Evolutionary conservation across 1,284 basidiomycete genomes (phyloP).

Genomic region (Mycena sp.): DNA sequence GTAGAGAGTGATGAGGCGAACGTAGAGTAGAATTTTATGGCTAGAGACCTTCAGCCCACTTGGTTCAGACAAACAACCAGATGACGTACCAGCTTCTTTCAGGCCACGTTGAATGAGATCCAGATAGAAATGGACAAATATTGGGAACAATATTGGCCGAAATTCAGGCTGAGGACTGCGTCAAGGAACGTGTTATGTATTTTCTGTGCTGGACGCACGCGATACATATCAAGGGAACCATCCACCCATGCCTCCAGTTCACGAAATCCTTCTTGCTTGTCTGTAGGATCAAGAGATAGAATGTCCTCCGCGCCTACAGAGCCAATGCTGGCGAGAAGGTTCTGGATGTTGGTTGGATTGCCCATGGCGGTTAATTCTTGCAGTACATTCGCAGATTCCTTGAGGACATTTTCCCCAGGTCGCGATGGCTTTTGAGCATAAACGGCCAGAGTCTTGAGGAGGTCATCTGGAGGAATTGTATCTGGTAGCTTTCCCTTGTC

Average conservation of each 20-base stretch:
- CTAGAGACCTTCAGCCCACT: slow-evolving; percentile 48
- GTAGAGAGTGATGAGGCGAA: slow-evolving; percentile 79
- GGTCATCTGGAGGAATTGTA: slow-evolving; percentile 66
- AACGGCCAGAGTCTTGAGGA: slow-evolving; percentile 72
- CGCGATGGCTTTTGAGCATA: slow-evolving; percentile 71
- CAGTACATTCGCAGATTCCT: slow-evolving; percentile 69
- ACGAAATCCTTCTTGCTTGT: slow-evolving; percentile 88
- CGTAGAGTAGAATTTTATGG: slow-evolving; percentile 78
- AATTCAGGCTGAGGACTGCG: slow-evolving; percentile 83
- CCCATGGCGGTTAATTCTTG: slow-evolving; percentile 73
- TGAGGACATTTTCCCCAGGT: slow-evolving; percentile 73
- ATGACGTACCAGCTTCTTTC: slow-evolving; percentile 83
- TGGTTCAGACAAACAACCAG: slow-evolving; percentile 6
- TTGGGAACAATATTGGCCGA: slow-evolving; percentile 91
- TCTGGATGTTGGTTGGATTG: slow-evolving; percentile 74
- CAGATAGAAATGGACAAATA: slow-evolving; percentile 97
- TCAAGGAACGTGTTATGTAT: slow-evolving; percentile 14
- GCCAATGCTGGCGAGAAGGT: slow-evolving; percentile 78
- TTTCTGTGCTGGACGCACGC: slow-evolving; percentile 54
- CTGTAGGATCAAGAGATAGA: slow-evolving; percentile 85
- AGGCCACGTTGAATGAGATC: slow-evolving; percentile 93
- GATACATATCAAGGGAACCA: slow-evolving; percentile 88
- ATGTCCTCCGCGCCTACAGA: slow-evolving; percentile 85
- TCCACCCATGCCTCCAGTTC: slow-evolving; percentile 96
- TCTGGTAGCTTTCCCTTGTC: slow-evolving; percentile 64